Conservation (phyloP, 75 land plant genomes). For the Azolla pinnata region DNA sequence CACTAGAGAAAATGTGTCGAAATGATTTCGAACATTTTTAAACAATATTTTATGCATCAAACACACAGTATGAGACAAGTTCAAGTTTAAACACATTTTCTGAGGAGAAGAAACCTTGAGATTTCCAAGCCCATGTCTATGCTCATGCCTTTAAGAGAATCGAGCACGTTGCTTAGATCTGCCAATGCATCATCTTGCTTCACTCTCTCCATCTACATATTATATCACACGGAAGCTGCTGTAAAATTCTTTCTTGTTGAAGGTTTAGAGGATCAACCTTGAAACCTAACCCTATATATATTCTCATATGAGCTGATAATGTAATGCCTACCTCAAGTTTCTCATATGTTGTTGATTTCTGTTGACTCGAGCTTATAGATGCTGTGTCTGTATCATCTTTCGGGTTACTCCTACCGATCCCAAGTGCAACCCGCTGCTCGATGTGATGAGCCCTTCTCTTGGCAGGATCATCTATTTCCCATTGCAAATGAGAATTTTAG, state of each 20-base stretch:
- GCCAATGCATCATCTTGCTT: slow-evolving; percentile 31
- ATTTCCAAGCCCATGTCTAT: slow-evolving; percentile 18
- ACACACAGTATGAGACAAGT: not conserved
- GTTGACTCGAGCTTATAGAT: not conserved
- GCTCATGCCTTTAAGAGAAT: slow-evolving; percentile 15
- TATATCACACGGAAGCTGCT: not conserved
- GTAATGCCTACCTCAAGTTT: not conserved
- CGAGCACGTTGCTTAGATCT: slow-evolving; percentile 23
- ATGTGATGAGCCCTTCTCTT: not conserved
- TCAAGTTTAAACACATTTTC: not conserved
- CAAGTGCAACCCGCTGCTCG: slow-evolving; percentile 11
- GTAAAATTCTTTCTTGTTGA: not conserved
- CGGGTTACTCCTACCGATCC: not conserved
- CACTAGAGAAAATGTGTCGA: not conserved
- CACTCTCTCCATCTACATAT: slow-evolving; percentile 12
- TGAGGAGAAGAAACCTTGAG: not conserved
- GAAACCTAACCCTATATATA: not conserved
- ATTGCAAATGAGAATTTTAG: not conserved
- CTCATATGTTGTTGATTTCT: not conserved
- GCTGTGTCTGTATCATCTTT: not conserved
- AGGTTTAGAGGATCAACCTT: not conserved
- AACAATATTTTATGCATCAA: not conserved
- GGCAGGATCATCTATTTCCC: not conserved
- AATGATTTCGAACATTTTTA: not conserved
- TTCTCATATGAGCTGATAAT: not conserved